Evolutionary conservation across 208 protist species (phyloP).

Genomic region (Leishmania arabica): DNA sequence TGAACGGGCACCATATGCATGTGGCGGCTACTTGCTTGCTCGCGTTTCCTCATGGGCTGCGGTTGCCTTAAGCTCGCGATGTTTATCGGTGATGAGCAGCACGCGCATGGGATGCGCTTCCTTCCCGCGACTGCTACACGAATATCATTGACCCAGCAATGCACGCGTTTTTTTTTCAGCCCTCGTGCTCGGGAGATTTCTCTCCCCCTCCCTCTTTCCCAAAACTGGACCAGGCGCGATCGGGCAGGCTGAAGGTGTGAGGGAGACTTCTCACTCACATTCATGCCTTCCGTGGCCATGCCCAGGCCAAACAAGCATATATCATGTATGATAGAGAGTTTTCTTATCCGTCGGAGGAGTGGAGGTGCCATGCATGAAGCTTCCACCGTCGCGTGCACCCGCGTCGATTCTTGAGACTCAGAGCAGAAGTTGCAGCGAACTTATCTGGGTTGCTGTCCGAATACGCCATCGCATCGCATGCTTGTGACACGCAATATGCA

Average conservation of each 20-base stretch:
- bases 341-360: neutral
- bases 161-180: neutral
- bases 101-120: neutral
- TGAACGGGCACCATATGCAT: neutral
- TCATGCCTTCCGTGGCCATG: neutral
- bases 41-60: neutral
- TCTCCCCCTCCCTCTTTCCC: neutral
- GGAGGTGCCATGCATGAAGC: neutral
- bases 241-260: neutral
- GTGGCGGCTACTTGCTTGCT: neutral
- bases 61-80: neutral
- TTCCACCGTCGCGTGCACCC: neutral
- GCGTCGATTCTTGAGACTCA: neutral
- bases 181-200: neutral
- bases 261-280: neutral
- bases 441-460: neutral
- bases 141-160: neutral
- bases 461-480: too few relatives aligned
- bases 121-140: neutral
- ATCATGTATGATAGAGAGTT: neutral
- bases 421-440: neutral
- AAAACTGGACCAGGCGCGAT: neutral
- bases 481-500: neutral
- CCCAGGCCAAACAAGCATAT: neutral
- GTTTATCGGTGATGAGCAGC: neutral